Base-by-base conservation (phyloP, 345 rosid genomes). In the Toxicodendron radicans region DNA sequence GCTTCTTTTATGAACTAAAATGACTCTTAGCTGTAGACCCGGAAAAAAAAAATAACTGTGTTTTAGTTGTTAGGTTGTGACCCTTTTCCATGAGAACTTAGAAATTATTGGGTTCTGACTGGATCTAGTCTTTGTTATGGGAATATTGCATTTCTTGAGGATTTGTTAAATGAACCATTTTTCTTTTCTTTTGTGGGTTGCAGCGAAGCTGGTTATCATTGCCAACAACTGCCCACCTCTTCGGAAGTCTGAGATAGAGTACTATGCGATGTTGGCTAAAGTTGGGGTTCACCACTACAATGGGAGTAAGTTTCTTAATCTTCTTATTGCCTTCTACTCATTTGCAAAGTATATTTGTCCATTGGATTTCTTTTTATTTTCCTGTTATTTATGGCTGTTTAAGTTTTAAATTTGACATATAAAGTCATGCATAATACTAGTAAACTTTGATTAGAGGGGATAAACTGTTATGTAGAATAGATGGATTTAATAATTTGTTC, bases 261-360 rank as follows among this genome's bases (percentile, higher is more conserved):
- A 89, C 77, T 89, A 89, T 71, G 93, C 91, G 0, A 89, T 89
- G 93, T 76, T 89, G 75, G 82, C 88, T 2, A 87, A 87, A 73
- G 87, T 87, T 74, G 89, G 91, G 21, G 91, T 87, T 66, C 91
- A 89, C 76, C 93, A 87, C 79, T 89, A 85, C 72, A 89, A 85
- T 17, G 88, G 91, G n/a, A 89, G 91, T 87, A 77, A 84, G 91
- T 80, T 10, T n/a, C 67, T 67, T 14, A 5, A 11, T 57, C 43
- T 32, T 12, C 71, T 56, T 17, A 5, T 16, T 24, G 2, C 3
- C 9, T 5, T 38, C 43, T 38, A 38, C 43, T 38, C 7, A 8
- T 38, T 6, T 38, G 9, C 38, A 38, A 5, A 38, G 43, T 38
- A 7, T 38, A 38, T 38, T 38, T 38, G 43, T 38, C 6, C 43